Percentiles rank a stretch among this genome's conserved stretches.
phyloP scores from a whole-genome alignment of 1,284 basidiomycete genomes.

The Boletus putidus region DNA sequence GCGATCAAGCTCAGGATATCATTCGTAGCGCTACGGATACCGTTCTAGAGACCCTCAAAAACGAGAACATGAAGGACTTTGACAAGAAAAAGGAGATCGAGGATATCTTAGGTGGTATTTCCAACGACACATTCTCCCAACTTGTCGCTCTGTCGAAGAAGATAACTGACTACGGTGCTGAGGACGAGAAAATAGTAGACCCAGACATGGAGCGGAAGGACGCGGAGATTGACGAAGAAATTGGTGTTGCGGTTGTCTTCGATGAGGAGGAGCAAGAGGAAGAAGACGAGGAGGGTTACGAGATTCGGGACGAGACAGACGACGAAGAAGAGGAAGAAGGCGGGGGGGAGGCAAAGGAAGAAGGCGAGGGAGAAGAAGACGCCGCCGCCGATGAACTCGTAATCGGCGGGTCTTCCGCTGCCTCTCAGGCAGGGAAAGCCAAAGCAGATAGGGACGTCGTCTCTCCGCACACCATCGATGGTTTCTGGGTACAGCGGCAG shows the following conservation, averaged over 20 bases:
- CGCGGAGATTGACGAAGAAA: conserved; percentile 87
- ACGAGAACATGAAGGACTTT: conserved; percentile 89
- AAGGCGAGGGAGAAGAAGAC: conserved; percentile 45
- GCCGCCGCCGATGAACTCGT: conserved; percentile 67
- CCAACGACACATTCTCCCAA: conserved; percentile 82
- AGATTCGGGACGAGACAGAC: conserved; percentile 76
- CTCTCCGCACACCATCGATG: conserved; percentile 90
- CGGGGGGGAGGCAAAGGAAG: conserved; percentile 47
- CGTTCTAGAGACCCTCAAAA: conserved; percentile 89
- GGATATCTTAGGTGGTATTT: conserved; percentile 70
- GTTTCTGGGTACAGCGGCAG: conserved; percentile 97
- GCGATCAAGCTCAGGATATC: conserved; percentile 95
- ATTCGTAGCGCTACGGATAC: conserved; percentile 93
- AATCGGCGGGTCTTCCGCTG: conserved; percentile 62
- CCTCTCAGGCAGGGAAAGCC: conserved; percentile 43
- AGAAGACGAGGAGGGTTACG: conserved; percentile 84
- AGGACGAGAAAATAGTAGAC: conserved; percentile 76
- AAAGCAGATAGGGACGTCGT: conserved; percentile 78
- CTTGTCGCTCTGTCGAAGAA: conserved; percentile 90
- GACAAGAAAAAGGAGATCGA: conserved; percentile 98
- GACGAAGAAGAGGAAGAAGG: conserved; percentile 71
- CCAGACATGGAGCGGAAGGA: conserved; percentile 77
- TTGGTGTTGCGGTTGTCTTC: conserved; percentile 94
- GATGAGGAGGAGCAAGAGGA: conserved; percentile 94
- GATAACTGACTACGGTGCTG: conserved; percentile 92